These are phyloP conservation scores for Cryphonectria naterciae DNA, from an alignment of 2,329 filamentous ascomycete genomes.

Conservation along the genomic window DNA sequence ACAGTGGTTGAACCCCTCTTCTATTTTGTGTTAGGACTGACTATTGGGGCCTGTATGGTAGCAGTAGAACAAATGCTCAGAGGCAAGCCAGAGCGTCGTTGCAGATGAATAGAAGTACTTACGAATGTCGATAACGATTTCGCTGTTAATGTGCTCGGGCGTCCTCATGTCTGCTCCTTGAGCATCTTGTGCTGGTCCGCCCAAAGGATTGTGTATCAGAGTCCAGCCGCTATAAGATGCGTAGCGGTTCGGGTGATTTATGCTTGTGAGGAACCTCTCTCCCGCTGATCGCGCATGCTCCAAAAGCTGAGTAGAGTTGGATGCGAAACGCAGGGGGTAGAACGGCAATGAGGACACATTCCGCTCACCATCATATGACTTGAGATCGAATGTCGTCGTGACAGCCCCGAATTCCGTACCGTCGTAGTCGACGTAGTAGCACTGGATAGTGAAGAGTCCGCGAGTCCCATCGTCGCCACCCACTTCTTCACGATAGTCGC, in stretches of 20 bases:
- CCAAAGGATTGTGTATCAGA: not conserved
- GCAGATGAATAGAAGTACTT: not conserved
- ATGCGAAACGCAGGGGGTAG: not conserved
- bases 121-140: conserved; percentile 11
- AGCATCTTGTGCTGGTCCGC: not conserved
- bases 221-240: not conserved
- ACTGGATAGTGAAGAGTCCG: not conserved
- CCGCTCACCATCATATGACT: not conserved
- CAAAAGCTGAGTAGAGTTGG: not conserved
- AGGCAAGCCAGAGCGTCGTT: not conserved
- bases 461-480: rapidly evolving
- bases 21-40: not conserved
- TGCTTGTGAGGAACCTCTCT: not conserved
- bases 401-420: not conserved
- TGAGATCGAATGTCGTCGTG: not conserved
- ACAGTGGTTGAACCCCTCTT: not conserved
- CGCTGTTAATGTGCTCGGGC: conserved; percentile 13
- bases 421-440: not conserved
- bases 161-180: not conserved
- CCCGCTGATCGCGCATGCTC: not conserved
- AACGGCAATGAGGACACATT: not conserved
- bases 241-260: not conserved
- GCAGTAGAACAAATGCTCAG: not conserved
- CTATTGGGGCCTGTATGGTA: not conserved
- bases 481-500: not conserved